Conservation (phyloP, 495 filamentous ascomycete genomes). For the Penicillium lividum region DNA sequence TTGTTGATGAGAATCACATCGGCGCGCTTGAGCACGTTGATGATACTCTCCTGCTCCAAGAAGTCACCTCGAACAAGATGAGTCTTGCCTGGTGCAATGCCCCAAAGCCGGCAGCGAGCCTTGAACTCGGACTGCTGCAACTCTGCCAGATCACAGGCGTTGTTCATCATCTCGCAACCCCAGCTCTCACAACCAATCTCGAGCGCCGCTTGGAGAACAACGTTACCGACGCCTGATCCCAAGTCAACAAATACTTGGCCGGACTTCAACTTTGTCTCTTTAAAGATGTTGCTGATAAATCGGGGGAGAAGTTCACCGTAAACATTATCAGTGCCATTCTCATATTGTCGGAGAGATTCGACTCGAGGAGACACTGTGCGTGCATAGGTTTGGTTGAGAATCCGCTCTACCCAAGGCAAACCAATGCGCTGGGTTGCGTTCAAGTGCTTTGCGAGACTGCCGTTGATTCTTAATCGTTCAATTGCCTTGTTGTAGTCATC, state of each 20-base stretch:
- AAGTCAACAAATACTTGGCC: constrained; percentile 89
- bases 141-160: constrained; percentile 80
- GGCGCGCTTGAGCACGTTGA: constrained; percentile 71
- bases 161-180: constrained; percentile 94
- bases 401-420: constrained; percentile 71
- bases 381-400: constrained; percentile 85
- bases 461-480: constrained; percentile 56
- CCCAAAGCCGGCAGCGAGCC: constrained; percentile 86
- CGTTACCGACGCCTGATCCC: constrained; percentile 93
- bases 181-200: constrained; percentile 93
- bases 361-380: constrained; percentile 90
- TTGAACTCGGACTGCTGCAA: constrained; percentile 84
- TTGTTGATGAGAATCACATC: constrained; percentile 97
- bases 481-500: constrained; percentile 74
- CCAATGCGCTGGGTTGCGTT: constrained; percentile 63
- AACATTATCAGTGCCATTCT: constrained; percentile 85
- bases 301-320: constrained; percentile 90
- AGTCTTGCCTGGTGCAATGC: constrained; percentile 75
- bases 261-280: constrained; percentile 73
- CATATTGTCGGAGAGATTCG: constrained; percentile 75
- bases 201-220: constrained; percentile 89
- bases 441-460: constrained; percentile 69
- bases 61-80: constrained; percentile 84
- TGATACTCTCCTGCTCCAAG: constrained; percentile 68
- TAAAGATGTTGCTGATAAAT: constrained; percentile 79